Percentiles rank a stretch among this genome's conserved stretches.
phyloP scores from a whole-genome alignment of 78 protist genomes.

The Cavenderia fasciculata region DNA sequence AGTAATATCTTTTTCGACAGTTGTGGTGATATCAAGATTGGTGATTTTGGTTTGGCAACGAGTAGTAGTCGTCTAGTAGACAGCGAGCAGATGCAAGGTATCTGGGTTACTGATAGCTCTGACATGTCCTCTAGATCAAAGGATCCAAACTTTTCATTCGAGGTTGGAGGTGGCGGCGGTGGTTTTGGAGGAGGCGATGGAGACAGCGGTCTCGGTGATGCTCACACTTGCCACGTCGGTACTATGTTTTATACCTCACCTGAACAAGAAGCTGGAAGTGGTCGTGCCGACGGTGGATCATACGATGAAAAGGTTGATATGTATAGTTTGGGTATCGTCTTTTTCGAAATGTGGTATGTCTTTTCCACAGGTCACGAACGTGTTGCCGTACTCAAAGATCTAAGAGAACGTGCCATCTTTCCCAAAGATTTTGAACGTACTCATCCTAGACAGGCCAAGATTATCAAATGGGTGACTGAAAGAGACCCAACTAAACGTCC shows the following conservation, averaged over 20 bases:
- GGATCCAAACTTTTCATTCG: background rate
- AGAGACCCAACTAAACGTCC: conserved; percentile 75
- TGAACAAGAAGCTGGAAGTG: conserved; percentile 64
- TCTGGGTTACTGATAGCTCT: no score
- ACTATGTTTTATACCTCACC: conserved; percentile 74
- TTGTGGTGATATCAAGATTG: conserved; percentile 81
- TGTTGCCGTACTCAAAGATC: conserved; percentile 38
- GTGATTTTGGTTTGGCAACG: conserved; percentile 64
- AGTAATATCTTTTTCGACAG: conserved; percentile 76
- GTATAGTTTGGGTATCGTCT: conserved; percentile 87
- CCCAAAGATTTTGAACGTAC: conserved; percentile 78
- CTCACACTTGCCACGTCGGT: conserved; percentile 65
- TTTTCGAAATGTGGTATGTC: conserved; percentile 86
- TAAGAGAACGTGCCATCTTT: conserved; percentile 41
- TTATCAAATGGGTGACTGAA: conserved; percentile 76
- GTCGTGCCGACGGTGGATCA: conserved; percentile 63
- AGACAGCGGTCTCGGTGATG: background rate
- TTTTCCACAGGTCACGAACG: conserved; percentile 85
- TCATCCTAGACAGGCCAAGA: conserved; percentile 72
- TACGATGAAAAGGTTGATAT: conserved; percentile 82
- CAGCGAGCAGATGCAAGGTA: no score
- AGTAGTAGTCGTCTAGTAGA: no score
- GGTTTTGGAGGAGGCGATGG: background rate
- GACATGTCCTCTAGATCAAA: background rate
- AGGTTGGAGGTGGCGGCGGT: background rate